Evolutionary conservation across 2,329 filamentous ascomycete genomes (phyloP).

Genomic region (Dendryphion nanum): DNA sequence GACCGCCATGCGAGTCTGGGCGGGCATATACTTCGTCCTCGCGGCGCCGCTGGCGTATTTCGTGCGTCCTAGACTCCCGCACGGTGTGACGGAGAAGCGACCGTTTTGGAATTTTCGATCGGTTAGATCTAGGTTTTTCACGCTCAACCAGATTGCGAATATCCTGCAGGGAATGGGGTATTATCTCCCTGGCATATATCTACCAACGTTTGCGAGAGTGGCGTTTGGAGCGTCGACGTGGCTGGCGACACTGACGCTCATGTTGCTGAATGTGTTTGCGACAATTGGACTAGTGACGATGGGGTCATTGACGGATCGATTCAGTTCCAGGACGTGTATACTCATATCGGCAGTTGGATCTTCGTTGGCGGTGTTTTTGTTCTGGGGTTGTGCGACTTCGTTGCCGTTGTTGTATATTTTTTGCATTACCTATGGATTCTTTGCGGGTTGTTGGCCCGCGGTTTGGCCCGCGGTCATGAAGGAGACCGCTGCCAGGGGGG

Average conservation of each 20-base stretch:
- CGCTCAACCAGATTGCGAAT: not conserved
- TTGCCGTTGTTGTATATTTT: conserved; percentile 31
- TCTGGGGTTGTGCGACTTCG: conserved; percentile 48
- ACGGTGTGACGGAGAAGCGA: conserved; percentile 33
- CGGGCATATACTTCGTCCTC: conserved; percentile 18
- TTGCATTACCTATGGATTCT: conserved; percentile 33
- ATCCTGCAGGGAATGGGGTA: conserved; percentile 14
- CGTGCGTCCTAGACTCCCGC: conserved; percentile 41
- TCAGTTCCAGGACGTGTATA: conserved; percentile 41
- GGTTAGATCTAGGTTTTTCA: not conserved
- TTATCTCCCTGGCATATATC: conserved; percentile 39
- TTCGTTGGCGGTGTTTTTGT: conserved; percentile 40
- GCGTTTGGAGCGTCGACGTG: conserved; percentile 20
- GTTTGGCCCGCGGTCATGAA: too few relatives aligned
- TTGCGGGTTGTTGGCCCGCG: conserved; percentile 26
- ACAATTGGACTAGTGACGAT: conserved; percentile 34
- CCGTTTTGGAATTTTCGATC: too few relatives aligned
- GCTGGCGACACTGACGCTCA: conserved; percentile 28
- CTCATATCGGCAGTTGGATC: conserved; percentile 42
- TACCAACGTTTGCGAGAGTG: conserved; percentile 37
- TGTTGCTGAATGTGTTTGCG: conserved; percentile 34
- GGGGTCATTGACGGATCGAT: conserved; percentile 41
- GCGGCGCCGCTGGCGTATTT: conserved; percentile 33
- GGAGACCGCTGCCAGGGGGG: too few relatives aligned
- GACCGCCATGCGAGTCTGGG: not conserved